phyloP scores from a whole-genome alignment of 352 stramenopile species.

The Phytopythium cucurbitacearum region DNA sequence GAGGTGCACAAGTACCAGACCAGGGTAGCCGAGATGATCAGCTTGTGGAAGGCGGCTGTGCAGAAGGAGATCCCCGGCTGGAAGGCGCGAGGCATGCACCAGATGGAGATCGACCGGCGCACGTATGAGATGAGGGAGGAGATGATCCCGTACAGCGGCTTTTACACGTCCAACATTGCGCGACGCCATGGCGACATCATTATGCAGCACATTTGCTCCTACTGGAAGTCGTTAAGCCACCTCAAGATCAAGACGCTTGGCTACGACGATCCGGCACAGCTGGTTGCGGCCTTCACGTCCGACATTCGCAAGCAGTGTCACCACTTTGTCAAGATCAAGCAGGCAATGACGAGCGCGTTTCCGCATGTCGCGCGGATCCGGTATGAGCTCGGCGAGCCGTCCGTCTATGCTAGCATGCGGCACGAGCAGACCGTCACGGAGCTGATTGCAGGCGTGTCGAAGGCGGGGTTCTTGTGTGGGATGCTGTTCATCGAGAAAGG shows the following conservation, averaged over 20 bases:
- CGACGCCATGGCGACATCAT: constrained; percentile 53
- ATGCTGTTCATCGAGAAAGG: constrained; percentile 58
- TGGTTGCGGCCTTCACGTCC: constrained; percentile 38
- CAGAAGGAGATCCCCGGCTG: constrained; percentile 24
- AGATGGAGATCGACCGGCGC: constrained; percentile 56
- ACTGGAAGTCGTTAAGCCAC: constrained; percentile 35
- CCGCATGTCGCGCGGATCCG: constrained; percentile 28
- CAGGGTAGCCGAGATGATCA: constrained; percentile 38
- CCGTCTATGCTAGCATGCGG: constrained; percentile 31
- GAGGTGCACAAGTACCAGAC: constrained; percentile 41
- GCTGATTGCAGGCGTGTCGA: constrained; percentile 37
- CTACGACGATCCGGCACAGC: constrained; percentile 35
- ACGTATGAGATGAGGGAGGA: constrained; percentile 56
- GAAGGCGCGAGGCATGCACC: constrained; percentile 47
- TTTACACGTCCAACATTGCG: constrained; percentile 51
- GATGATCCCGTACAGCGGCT: constrained; percentile 54
- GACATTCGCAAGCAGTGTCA: constrained; percentile 55
- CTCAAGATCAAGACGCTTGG: constrained; percentile 41
- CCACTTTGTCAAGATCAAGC: constrained; percentile 47
- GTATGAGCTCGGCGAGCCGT: constrained; percentile 30
- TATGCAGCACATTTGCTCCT: constrained; percentile 50
- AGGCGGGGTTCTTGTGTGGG: constrained; percentile 40
- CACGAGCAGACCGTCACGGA: constrained; percentile 38
- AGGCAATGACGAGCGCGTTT: constrained; percentile 42
- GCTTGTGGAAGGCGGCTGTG: constrained; percentile 36